These are phyloP conservation scores for Lyophyllum atratum DNA, from an alignment of 768 basidiomycete genomes.

Conservation along the genomic window DNA sequence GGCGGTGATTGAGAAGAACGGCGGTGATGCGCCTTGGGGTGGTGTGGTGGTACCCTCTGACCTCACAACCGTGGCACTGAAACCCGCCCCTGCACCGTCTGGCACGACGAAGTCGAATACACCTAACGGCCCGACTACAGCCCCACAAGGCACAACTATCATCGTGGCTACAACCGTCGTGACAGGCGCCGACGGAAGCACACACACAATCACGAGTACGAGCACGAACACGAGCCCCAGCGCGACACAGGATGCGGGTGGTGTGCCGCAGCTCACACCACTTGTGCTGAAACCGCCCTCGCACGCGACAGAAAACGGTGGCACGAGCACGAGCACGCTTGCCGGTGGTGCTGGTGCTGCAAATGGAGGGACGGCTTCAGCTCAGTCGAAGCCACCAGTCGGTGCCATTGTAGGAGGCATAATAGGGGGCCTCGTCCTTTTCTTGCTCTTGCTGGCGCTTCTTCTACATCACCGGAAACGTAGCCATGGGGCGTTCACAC, in stretches of 20 bases:
- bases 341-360: background rate
- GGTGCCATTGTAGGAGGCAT: slow-evolving; percentile 4
- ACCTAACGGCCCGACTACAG: background rate
- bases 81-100: background rate
- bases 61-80: background rate
- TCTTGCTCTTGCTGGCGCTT: background rate
- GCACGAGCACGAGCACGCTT: background rate
- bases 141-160: background rate
- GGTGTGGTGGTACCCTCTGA: background rate
- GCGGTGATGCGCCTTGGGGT: slow-evolving; percentile 1
- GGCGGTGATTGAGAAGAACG: slow-evolving; percentile 3
- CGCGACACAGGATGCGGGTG: background rate
- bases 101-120: background rate
- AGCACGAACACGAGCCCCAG: background rate
- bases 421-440: slow-evolving; percentile 1
- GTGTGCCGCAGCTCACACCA: background rate
- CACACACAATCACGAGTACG: background rate
- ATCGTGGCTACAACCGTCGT: background rate
- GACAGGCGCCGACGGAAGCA: background rate
- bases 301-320: background rate
- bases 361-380: background rate
- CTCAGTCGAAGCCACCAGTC: background rate
- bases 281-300: background rate
- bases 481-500: background rate
- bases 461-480: background rate